Base-by-base conservation (phyloP, 495 filamentous ascomycete genomes). In the Neurospora sp. region DNA sequence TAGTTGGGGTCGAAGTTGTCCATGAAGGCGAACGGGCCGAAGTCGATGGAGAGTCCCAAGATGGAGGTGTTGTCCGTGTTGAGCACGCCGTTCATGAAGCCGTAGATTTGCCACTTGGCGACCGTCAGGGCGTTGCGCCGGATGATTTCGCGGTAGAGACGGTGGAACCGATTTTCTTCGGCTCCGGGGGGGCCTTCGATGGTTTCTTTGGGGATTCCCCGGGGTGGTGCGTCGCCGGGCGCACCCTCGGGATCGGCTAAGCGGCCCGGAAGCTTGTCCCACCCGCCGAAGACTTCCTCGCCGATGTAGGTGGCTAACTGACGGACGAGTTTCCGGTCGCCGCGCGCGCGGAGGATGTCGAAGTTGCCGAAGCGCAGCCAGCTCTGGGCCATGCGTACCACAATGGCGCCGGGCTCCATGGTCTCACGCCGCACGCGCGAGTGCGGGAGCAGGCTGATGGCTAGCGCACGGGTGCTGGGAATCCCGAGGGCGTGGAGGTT, bases 311-410 rank as follows among this genome's bases (percentile, higher is more conserved):
- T 92, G 12, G 92, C 90, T 5, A 98, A 84, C 72, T 88, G 85
- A 10, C 95, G 84, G 59, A 94, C 88, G 39, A 93, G 81, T 2
- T 84, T 84, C 42, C 96, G 86, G 73, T 99, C 94, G 16, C 94
- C 93, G 9, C 96, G 87, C 14, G 91, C 90, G 39, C 93, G 88
- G 1, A 92, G 86, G 14, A 99, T 85, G 79, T 99, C 96, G 77
- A 98, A 98, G n/a, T 90, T 97, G 44, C 96, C 96, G 74, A 98
- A 92, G 41, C 96, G 85, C 37, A 99, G 82, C 96, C 96, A 99
- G 59, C 85, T 88, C 79, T 96, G 88, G n/a, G 96, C 96, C 78
- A 97, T 97, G 48, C 96, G 87, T 2, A 91, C 88, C 9, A 98
- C 94, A 75, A 99, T 94, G 37, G 96, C 96, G 38, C 94, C 95